These are phyloP conservation scores for Candida corydali DNA, from an alignment of 805 yeast species.

Conservation along the genomic window DNA sequence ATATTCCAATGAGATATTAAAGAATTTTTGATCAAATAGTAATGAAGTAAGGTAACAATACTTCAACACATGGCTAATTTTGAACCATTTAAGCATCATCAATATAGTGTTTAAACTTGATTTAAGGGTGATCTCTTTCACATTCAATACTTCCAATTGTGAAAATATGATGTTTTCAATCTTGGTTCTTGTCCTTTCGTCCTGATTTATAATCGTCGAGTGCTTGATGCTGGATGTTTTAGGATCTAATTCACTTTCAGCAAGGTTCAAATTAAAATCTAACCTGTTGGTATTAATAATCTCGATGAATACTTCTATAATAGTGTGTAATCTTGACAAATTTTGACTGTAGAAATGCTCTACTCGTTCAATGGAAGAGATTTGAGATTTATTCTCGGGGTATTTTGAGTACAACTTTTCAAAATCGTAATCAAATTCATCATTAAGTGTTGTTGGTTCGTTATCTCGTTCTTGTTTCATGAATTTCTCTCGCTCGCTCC, in stretches of 20 bases:
- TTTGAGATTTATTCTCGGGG: conserved; percentile 33
- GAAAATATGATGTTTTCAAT: conserved; percentile 27
- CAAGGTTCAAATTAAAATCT: conserved; percentile 30
- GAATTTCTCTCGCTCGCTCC: conserved; percentile 66
- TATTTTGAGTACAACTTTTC: conserved; percentile 19
- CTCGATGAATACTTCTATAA: conserved; percentile 61
- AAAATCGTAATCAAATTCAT: conserved; percentile 25
- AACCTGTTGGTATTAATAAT: conserved; percentile 51
- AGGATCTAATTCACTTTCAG: conserved; percentile 34
- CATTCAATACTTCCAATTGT: conserved; percentile 51
- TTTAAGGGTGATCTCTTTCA: conserved; percentile 62
- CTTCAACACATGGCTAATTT: conserved; percentile 71
- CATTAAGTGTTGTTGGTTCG: conserved; percentile 12
- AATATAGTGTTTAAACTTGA: conserved; percentile 52
- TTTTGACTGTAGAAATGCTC: conserved; percentile 55
- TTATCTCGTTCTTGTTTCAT: conserved; percentile 69
- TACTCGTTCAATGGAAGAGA: conserved; percentile 47
- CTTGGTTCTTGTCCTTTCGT: conserved; percentile 13
- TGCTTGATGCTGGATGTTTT: conserved; percentile 18
- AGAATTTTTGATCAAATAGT: conserved; percentile 68
- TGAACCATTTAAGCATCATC: conserved; percentile 71
- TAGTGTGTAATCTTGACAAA: conserved; percentile 55
- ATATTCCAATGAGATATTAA: conserved; percentile 28
- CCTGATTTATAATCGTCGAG: conserved; percentile 4
- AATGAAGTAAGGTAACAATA: conserved; percentile 69